Conservation (phyloP, 2,329 filamentous ascomycete species). For the Fusarium nanum region DNA sequence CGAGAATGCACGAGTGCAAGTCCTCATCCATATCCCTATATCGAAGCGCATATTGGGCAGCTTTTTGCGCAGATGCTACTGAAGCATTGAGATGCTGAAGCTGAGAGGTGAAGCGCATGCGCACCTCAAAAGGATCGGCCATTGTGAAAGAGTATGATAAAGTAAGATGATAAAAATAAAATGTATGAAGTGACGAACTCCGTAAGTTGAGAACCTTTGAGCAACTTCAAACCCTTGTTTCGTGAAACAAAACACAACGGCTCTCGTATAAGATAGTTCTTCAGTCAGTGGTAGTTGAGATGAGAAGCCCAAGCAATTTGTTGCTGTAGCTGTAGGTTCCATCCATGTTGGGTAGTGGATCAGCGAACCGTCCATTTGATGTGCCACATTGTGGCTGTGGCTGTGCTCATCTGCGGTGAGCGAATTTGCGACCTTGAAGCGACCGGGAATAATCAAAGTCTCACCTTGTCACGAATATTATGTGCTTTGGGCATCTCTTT, state of each 20-base stretch:
- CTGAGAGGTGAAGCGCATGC: slow-evolving; percentile 93
- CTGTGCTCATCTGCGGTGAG: slow-evolving; percentile 11
- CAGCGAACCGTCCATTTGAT: background rate
- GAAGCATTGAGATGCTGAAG: slow-evolving; percentile 92
- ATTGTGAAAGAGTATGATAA: slow-evolving; percentile 52
- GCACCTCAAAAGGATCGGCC: slow-evolving; percentile 94
- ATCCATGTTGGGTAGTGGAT: slow-evolving; percentile 37
- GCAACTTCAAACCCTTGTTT: slow-evolving; percentile 20
- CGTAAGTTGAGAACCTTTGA: slow-evolving; percentile 25
- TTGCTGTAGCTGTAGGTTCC: slow-evolving; percentile 15
- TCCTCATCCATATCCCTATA: slow-evolving; percentile 97
- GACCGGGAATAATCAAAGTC: slow-evolving; percentile 28
- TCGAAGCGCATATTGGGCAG: slow-evolving; percentile 93
- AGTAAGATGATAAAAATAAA: background rate
- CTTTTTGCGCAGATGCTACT: slow-evolving; percentile 88
- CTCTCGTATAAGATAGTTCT: slow-evolving; percentile 11
- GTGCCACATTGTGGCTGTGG: slow-evolving; percentile 26
- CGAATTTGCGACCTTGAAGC: slow-evolving; percentile 2
- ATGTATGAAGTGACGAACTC: slow-evolving; percentile 2
- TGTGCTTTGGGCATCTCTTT: background rate
- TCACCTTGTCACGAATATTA: slow-evolving; percentile 14
- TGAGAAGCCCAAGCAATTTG: slow-evolving; percentile 25
- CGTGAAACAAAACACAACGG: slow-evolving; percentile 17
- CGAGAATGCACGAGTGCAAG: slow-evolving; percentile 94
- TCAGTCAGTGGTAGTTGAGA: slow-evolving; percentile 20